Conservation (phyloP, 441 rosid species). For the Kokia cookei region DNA sequence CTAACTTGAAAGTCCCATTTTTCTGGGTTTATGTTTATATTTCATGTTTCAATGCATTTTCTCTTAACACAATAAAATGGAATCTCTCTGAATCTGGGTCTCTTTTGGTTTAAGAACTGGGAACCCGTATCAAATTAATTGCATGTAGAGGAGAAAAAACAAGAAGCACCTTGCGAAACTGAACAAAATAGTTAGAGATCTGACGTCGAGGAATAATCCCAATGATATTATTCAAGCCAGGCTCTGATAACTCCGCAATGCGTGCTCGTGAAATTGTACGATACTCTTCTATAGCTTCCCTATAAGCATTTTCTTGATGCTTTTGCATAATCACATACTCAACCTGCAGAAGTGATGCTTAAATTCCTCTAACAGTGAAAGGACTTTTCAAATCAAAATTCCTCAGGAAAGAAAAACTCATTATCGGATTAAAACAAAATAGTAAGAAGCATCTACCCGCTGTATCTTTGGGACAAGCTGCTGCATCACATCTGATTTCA, state of each 20-base stretch:
- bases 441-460: conserved; percentile 32
- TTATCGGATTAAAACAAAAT: neutral
- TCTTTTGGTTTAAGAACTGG: neutral
- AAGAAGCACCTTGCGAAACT: conserved; percentile 76
- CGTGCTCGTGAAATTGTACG: conserved; percentile 75
- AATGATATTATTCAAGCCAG: conserved; percentile 34
- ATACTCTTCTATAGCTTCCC: conserved; percentile 88
- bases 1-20: neutral
- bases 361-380: conserved; percentile 6
- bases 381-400: conserved; percentile 2
- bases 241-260: conserved; percentile 46
- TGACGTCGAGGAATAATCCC: conserved; percentile 76
- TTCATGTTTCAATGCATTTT: neutral
- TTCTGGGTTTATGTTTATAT: neutral
- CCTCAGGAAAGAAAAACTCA: neutral
- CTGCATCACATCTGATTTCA: conserved; percentile 97
- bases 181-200: conserved; percentile 85
- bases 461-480: conserved; percentile 95
- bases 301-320: conserved; percentile 74
- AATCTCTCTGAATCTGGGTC: neutral
- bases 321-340: conserved; percentile 80
- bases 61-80: neutral
- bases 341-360: conserved; percentile 47
- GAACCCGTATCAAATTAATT: neutral
- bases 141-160: neutral